phyloP scores from a whole-genome alignment of 768 basidiomycete genomes.

The Russula dissimulans region DNA sequence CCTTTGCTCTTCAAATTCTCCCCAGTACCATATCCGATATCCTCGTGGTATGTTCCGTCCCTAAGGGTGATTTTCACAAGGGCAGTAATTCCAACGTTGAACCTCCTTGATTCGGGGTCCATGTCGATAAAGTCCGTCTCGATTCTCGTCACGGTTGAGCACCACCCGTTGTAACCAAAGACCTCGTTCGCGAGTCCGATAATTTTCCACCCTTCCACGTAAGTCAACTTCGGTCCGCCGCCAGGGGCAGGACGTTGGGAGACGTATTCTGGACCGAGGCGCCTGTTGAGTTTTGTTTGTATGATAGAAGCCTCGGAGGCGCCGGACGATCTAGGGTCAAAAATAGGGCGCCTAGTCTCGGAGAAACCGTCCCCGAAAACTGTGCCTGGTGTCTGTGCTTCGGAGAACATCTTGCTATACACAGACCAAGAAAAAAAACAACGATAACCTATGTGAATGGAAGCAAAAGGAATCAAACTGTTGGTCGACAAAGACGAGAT shows the following conservation, averaged over 20 bases:
- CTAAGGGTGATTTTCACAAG: slow-evolving; percentile 79
- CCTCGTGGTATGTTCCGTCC: slow-evolving; percentile 88
- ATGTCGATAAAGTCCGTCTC: slow-evolving; percentile 74
- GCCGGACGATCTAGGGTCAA: neutral
- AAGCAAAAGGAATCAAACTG: neutral
- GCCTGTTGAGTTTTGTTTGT: slow-evolving; percentile 75
- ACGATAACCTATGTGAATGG: neutral
- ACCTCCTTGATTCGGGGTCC: slow-evolving; percentile 56
- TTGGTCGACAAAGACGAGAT: too few species aligned
- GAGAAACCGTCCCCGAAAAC: slow-evolving; percentile 4
- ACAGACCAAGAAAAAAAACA: neutral
- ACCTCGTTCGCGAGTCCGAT: slow-evolving; percentile 98
- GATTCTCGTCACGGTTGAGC: slow-evolving; percentile 64
- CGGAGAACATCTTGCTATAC: slow-evolving; percentile 10
- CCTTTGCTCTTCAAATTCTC: slow-evolving; percentile 86
- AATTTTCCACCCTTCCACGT: slow-evolving; percentile 96
- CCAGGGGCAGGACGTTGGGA: slow-evolving; percentile 84
- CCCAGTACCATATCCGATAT: slow-evolving; percentile 81
- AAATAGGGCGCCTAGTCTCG: slow-evolving; percentile 1
- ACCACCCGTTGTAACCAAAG: slow-evolving; percentile 98
- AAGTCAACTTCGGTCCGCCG: slow-evolving; percentile 80
- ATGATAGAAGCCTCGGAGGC: slow-evolving; percentile 56
- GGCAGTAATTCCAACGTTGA: slow-evolving; percentile 70
- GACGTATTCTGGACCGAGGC: slow-evolving; percentile 91
- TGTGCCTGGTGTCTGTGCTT: slow-evolving; percentile 6